A percentile compares a stretch with the other conserved stretches of the same genome.
Evolutionary conservation across 2,329 filamentous ascomycete species (phyloP).

Genomic region (Rhinocladiella mackenziei): DNA sequence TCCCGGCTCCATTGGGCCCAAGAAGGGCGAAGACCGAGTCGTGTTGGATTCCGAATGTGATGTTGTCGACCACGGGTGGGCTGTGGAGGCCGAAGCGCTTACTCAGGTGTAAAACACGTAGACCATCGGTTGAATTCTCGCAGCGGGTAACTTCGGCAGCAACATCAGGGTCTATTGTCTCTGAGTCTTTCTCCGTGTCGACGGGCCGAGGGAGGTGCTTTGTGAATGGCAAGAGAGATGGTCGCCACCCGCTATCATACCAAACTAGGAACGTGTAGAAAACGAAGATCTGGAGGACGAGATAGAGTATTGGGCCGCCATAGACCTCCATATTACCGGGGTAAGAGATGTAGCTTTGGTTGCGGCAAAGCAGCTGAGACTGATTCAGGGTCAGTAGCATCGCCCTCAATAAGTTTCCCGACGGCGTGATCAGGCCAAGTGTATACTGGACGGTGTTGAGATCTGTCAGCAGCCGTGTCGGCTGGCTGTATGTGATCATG

Average conservation of each 20-base stretch:
- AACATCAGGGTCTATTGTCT: constrained; percentile 55
- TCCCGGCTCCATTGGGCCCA: constrained; percentile 87
- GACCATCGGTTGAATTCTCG: constrained; percentile 60
- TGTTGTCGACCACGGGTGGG: constrained; percentile 83
- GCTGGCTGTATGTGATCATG: constrained; percentile 69
- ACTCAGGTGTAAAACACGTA: constrained; percentile 74
- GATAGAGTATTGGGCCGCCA: constrained; percentile 79
- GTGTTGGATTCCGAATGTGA: constrained; percentile 74
- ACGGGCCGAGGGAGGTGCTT: too few relatives aligned
- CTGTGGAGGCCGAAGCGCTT: constrained; percentile 72
- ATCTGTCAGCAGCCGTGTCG: constrained; percentile 62
- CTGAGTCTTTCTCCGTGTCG: too few relatives aligned
- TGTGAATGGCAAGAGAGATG: too few relatives aligned
- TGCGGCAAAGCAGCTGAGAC: constrained; percentile 71
- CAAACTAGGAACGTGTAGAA: constrained; percentile 71
- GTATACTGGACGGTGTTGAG: constrained; percentile 70
- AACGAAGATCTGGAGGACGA: constrained; percentile 67
- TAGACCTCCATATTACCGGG: constrained; percentile 70
- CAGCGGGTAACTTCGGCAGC: constrained; percentile 62
- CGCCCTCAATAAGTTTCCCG: constrained; percentile 69
- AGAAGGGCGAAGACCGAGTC: constrained; percentile 85
- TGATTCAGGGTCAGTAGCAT: constrained; percentile 76
- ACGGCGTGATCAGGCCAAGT: constrained; percentile 68
- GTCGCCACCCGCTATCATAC: too few relatives aligned
- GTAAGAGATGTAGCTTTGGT: constrained; percentile 60